Base-by-base conservation (phyloP, 345 rosid species). In the Cardamine chenopodiifolia region DNA sequence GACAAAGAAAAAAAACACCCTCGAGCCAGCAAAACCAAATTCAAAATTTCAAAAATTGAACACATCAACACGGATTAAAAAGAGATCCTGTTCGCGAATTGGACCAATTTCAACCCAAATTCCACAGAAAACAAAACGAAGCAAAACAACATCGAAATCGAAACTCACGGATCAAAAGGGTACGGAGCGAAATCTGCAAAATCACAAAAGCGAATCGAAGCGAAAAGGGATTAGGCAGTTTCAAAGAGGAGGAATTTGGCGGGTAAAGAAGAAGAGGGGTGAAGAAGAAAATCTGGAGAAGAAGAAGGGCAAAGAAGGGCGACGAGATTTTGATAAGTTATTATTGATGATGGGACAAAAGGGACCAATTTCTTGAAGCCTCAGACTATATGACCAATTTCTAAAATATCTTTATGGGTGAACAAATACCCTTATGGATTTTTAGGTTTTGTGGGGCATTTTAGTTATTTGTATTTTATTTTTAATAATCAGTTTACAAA, bases 221-320 rank as follows among this genome's bases (percentile, higher is more conserved):
- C 49, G 23, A 12, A 13, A 10, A 19, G 29, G 65, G 37, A 65
- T 66, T 19, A 0, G 28, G 37, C 2, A 66, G 61, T 9, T 73
- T 73, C 63, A 73, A 73, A 57, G 78, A 66, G n/a, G 31, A 34
- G 18, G 64, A 61, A 68, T 39, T 68, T 75, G 79, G 79, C 79
- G 79, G 79, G 79, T 59, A 75, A 50, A 56, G 72, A 17, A 23
- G 68, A 62, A 67, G 14, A 23, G 47, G 65, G 56, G 18, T 12
- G 19, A 74, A 48, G 73, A 8, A 18, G 78, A 73, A 73, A 74
- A 68, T 75, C 74, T 52, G 63, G 68, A 61, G 4, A 74, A 61
- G 73, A 19, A 47, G 68, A 74, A 66, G 78, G 79, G 79, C 62
- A 59, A 75, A 75, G 34, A 52, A 29, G 79, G 62, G 53, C 68